Conservation (phyloP, 805 yeast species). For the Danielia oregonensis region DNA sequence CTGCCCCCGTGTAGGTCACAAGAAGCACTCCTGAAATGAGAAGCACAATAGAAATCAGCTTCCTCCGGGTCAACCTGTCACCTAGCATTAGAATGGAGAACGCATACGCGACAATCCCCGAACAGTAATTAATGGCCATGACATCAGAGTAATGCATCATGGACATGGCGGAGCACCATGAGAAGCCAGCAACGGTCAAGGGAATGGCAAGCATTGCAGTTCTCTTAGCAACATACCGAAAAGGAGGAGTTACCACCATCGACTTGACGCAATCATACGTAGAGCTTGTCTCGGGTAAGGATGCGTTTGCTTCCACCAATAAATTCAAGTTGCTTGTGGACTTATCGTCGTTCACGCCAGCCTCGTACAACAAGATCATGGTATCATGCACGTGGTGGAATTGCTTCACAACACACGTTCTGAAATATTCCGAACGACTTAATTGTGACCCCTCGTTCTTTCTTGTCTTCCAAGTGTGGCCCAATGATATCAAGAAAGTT, state of each 20-base stretch:
- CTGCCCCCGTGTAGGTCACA: constrained; percentile 65
- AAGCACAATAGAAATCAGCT: constrained; percentile 59
- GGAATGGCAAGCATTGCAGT: constrained; percentile 49
- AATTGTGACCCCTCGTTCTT: constrained; percentile 8
- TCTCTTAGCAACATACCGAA: constrained; percentile 43
- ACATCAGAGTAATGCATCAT: constrained; percentile 80
- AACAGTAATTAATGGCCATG: constrained; percentile 87
- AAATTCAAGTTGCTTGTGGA: constrained; percentile 28
- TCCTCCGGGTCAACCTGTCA: constrained; percentile 61
- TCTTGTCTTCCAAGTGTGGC: constrained; percentile 37
- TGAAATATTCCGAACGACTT: constrained; percentile 26
- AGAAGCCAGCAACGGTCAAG: constrained; percentile 69
- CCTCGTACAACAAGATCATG: constrained; percentile 39
- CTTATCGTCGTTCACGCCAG: constrained; percentile 32
- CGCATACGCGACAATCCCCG: constrained; percentile 85
- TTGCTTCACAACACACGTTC: constrained; percentile 37
- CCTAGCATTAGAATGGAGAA: constrained; percentile 73
- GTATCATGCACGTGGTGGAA: constrained; percentile 44
- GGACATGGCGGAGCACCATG: constrained; percentile 85
- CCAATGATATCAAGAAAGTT: constrained; percentile 44
- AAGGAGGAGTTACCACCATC: constrained; percentile 43
- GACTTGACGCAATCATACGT: constrained; percentile 27
- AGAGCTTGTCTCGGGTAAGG: constrained; percentile 32
- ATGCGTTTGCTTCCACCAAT: constrained; percentile 35
- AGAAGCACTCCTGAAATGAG: constrained; percentile 74